phyloP scores from a whole-genome alignment of 768 basidiomycete genomes.

The Lactifluus piperatus region DNA sequence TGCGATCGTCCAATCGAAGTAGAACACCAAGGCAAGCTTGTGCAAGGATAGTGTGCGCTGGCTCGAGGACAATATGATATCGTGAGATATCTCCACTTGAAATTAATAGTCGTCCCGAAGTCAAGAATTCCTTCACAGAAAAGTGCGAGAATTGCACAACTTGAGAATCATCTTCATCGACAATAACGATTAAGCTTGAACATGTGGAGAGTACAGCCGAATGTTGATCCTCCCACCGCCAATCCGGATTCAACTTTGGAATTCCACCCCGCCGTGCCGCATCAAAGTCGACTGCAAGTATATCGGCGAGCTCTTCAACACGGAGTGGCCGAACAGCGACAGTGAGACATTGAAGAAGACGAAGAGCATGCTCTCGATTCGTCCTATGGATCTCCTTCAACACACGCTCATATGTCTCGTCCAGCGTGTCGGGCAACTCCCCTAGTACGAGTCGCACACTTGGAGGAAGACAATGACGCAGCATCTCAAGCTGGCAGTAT shows the following conservation, averaged over 20 bases:
- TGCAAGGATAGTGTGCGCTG: slow-evolving; percentile 1
- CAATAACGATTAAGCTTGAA: background rate
- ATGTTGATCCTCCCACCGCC: background rate
- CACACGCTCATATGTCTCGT: background rate
- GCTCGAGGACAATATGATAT: background rate
- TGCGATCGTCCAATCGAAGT: background rate
- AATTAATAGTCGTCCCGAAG: background rate
- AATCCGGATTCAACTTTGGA: background rate
- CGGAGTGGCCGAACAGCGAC: background rate
- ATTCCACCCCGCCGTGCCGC: background rate
- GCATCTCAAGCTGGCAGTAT: background rate
- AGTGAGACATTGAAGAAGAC: background rate
- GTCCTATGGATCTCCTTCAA: background rate
- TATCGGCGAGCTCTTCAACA: background rate
- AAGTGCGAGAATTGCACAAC: slow-evolving; percentile 8
- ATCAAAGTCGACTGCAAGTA: slow-evolving; percentile 11
- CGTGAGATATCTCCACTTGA: background rate
- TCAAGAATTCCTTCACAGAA: slow-evolving; percentile 7
- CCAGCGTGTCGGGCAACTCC: background rate
- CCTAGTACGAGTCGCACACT: background rate
- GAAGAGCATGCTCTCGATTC: background rate
- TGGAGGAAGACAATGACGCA: background rate
- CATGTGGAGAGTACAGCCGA: slow-evolving; percentile 1
- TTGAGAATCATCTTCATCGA: background rate
- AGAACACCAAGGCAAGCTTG: background rate